Evolutionary conservation across 345 rosid genomes (phyloP).

Genomic region (Salix purpurea): DNA sequence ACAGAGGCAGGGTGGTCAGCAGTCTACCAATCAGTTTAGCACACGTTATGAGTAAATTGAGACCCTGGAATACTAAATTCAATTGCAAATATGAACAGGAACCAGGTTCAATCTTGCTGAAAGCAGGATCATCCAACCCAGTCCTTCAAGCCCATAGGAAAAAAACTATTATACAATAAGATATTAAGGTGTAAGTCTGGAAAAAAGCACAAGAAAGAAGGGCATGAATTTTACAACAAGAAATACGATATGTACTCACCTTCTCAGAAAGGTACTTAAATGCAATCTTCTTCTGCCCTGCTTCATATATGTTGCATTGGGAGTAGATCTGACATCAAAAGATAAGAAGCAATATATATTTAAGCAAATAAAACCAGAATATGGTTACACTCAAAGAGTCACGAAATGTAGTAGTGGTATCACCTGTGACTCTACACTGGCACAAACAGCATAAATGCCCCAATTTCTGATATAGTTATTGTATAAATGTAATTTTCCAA

Average conservation of each 20-base stretch:
- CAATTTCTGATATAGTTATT: conserved; percentile 86
- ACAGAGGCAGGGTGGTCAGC: background rate
- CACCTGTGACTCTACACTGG: conserved; percentile 92
- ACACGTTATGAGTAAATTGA: background rate
- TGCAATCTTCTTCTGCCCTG: conserved; percentile 79
- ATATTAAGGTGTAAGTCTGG: background rate
- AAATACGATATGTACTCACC: conserved; percentile 31
- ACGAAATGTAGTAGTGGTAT: conserved; percentile 3
- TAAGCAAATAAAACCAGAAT: background rate
- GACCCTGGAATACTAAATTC: background rate
- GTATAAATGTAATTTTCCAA: conserved; percentile 74
- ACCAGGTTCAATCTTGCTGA: background rate
- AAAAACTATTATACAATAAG: background rate
- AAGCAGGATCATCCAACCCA: background rate
- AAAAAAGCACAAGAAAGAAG: background rate
- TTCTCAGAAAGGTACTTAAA: conserved; percentile 83
- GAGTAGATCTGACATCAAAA: conserved; percentile 63
- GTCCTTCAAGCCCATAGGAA: background rate
- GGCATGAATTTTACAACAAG: background rate
- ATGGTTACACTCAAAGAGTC: background rate
- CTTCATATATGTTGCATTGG: conserved; percentile 93
- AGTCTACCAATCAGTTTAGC: background rate
- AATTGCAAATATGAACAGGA: background rate
- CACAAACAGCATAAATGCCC: conserved; percentile 92
- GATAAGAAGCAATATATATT: background rate